Evolutionary conservation across 148 eudicot genomes (phyloP), one percentile per base, ranked within the genome.

Genomic region (Arbutus unedo): DNA sequence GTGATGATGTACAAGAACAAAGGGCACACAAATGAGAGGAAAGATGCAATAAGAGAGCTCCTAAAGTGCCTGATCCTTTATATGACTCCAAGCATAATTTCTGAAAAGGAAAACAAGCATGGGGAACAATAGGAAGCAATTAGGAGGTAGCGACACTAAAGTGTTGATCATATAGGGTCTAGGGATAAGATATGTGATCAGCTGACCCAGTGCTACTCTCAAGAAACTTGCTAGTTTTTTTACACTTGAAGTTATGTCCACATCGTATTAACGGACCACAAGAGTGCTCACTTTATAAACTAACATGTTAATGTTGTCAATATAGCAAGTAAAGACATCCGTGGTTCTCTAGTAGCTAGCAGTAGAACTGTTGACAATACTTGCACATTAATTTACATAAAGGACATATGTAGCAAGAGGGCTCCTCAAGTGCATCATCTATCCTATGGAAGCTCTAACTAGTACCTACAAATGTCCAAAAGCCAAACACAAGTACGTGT

Each of bases 41-140:
- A 74, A 74, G 54, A 74, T 74, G 77, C 51, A 74, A 47, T 54
- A 45, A 47, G 47, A 73, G n/a, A 73, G 8, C 76, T 73, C 75
- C 21, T 72, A 31, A 47, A 47, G n/a, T 8, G 49, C 54, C 15
- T 47, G 15, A 9, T 18, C 76, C 76, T 7, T 21, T 47, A 2
- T 73, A 15, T 73, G 53, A 48, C 50, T 47, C 25, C 3, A 18
- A 8, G 25, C n/a, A 74, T 54, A 74, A 48, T 47, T 14, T 19
- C 47, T 9, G 31, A 48, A 47, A 15, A 47, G 13, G 4, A 0
- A 18, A 47, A 45, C 51, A 45, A 47, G 54, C 77, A 45, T 47
- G 54, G 31, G 4, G 23, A n/a, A 73, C 51, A 18, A 47, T 18
- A 73, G 47, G 76, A 73, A 73, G 13, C 54, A 73, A 47, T n/a